These are phyloP conservation scores for Xylaria sp. DNA, from an alignment of 495 filamentous ascomycete genomes.

Conservation along the genomic window DNA sequence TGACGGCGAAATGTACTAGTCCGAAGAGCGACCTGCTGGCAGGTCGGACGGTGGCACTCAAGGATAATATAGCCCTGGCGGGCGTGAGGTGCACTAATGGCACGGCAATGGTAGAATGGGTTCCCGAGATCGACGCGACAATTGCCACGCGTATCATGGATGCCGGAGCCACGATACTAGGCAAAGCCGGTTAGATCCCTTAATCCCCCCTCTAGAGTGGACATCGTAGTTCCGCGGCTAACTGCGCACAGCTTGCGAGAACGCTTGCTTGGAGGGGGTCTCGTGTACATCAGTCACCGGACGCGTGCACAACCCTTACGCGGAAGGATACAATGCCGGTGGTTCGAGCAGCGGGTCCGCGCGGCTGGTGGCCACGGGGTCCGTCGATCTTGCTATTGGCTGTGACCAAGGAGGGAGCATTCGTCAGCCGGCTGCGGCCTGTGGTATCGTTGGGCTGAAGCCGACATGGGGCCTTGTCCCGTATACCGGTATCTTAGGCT, in stretches of 20 bases:
- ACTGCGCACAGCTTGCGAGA: constrained; percentile 50
- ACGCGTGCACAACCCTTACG: constrained; percentile 57
- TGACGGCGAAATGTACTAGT: constrained; percentile 35
- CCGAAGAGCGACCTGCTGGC: constrained; percentile 41
- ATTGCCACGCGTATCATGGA: constrained; percentile 45
- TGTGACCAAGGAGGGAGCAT: constrained; percentile 69
- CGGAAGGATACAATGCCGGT: constrained; percentile 58
- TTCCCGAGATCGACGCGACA: constrained; percentile 46
- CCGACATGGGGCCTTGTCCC: constrained; percentile 59
- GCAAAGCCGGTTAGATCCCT: constrained; percentile 43
- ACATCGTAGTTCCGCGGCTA: background rate
- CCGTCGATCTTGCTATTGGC: constrained; percentile 64
- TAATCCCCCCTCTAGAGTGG: constrained; percentile 18
- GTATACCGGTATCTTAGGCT: constrained; percentile 55
- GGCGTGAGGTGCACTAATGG: constrained; percentile 48
- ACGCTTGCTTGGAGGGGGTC: constrained; percentile 50
- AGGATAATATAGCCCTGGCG: constrained; percentile 49
- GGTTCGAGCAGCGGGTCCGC: constrained; percentile 66
- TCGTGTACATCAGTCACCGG: constrained; percentile 57
- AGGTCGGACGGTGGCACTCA: constrained; percentile 45
- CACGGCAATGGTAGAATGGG: constrained; percentile 46
- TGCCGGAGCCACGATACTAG: constrained; percentile 44
- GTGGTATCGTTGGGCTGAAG: constrained; percentile 57
- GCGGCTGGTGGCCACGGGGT: constrained; percentile 57
- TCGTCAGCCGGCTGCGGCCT: constrained; percentile 59